These are phyloP conservation scores for Epithele typhae DNA, from an alignment of 768 basidiomycete species.

Conservation along the genomic window DNA sequence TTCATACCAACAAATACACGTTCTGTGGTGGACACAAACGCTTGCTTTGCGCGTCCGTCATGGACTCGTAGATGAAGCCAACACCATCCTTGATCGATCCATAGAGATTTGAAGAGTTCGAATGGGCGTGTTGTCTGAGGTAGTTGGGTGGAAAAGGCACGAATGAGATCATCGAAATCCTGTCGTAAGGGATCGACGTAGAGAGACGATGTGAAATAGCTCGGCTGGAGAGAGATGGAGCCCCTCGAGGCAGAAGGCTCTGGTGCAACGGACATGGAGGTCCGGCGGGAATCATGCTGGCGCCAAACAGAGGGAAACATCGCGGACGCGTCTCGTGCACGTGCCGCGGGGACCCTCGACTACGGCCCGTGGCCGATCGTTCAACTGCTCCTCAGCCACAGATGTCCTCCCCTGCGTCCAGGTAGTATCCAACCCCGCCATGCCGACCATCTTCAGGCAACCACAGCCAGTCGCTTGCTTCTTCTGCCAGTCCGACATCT, in stretches of 20 bases:
- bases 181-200: conserved; percentile 62
- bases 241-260: conserved; percentile 58
- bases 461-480: conserved; percentile 54
- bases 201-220: conserved; percentile 74
- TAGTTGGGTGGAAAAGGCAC: conserved; percentile 50
- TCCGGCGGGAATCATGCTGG: neutral
- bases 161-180: conserved; percentile 54
- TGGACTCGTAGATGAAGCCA: conserved; percentile 75
- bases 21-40: conserved; percentile 53
- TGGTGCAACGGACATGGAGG: conserved; percentile 40
- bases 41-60: conserved; percentile 60
- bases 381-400: conserved; percentile 1
- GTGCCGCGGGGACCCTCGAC: conserved; percentile 7
- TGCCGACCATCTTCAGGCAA: conserved; percentile 47
- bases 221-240: conserved; percentile 61
- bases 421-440: conserved; percentile 4
- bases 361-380: no score
- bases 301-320: conserved; percentile 16
- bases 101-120: conserved; percentile 63
- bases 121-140: conserved; percentile 45
- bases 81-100: conserved; percentile 65
- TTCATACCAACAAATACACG: conserved; percentile 65
- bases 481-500: conserved; percentile 56
- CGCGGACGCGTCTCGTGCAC: conserved; percentile 19
- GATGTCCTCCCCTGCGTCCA: neutral